Evolutionary conservation across 176 grass and related monocot species (phyloP).

Genomic region (Elaeis guineensis): DNA sequence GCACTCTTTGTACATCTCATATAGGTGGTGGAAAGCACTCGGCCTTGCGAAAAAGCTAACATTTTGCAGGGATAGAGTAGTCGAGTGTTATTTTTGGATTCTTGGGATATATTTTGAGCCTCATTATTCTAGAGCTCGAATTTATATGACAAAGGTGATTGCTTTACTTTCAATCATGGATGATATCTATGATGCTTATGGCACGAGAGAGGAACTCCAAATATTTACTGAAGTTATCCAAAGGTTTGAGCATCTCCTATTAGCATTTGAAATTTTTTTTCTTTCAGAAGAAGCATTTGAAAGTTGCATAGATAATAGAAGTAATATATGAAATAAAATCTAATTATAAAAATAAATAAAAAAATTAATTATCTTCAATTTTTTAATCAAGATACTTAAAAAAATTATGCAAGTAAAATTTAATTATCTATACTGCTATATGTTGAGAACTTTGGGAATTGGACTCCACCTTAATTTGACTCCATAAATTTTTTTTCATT

Average conservation of each 20-base stretch:
- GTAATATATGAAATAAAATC: neutral
- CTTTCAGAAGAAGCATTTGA: no score
- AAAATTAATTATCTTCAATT: no score
- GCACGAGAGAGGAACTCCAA: neutral
- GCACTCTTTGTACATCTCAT: no score
- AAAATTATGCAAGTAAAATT: no score
- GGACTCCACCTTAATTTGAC: no score
- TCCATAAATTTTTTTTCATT: no score
- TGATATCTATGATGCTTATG: constrained; percentile 8
- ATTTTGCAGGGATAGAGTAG: constrained; percentile 23
- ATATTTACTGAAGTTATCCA: constrained; percentile 28
- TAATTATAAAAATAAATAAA: no score
- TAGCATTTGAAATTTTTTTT: no score
- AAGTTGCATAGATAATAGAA: neutral
- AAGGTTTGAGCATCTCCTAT: constrained; percentile 13
- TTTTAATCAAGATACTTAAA: no score
- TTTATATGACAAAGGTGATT: constrained; percentile 19
- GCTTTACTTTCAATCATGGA: constrained; percentile 4
- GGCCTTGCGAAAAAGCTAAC: neutral
- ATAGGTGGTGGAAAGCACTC: constrained; percentile 41
- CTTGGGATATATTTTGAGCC: constrained; percentile 24
- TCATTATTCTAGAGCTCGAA: constrained; percentile 10
- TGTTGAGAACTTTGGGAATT: no score
- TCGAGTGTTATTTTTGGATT: constrained; percentile 30
- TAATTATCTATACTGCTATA: no score